Conservation (phyloP, 1,139 yeast genomes). For the Meyerozyma athensensis region DNA sequence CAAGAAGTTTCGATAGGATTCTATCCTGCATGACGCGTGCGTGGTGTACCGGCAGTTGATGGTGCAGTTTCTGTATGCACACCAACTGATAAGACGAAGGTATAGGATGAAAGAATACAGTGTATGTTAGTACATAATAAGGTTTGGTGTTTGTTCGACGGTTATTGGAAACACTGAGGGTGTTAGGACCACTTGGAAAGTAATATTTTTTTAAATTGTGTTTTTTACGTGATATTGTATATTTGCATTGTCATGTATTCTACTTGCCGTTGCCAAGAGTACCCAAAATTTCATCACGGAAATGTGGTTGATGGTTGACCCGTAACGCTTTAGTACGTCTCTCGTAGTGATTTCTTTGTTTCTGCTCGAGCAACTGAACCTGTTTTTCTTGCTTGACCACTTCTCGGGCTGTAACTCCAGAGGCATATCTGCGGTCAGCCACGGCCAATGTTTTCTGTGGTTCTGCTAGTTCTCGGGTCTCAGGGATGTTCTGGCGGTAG, state of each 20-base stretch:
- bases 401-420: slow-evolving; percentile 30
- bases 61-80: no score
- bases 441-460: slow-evolving; percentile 33
- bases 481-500: slow-evolving; percentile 34
- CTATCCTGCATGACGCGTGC: slow-evolving; percentile 7
- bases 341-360: slow-evolving; percentile 20
- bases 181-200: no score
- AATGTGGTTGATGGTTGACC: slow-evolving; percentile 35
- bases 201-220: not conserved
- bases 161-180: no score
- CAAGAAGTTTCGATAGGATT: slow-evolving; percentile 11
- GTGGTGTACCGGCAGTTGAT: no score
- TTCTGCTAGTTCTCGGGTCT: slow-evolving; percentile 23
- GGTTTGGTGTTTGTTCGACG: no score
- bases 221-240: not conserved
- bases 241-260: slow-evolving; percentile 3
- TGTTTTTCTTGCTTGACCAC: slow-evolving; percentile 34
- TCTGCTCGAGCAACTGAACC: slow-evolving; percentile 22
- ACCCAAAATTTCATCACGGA: slow-evolving; percentile 36
- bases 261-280: slow-evolving; percentile 6
- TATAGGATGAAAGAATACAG: no score
- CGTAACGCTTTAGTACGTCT: slow-evolving; percentile 25
- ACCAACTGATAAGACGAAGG: no score
- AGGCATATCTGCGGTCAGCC: slow-evolving; percentile 37
- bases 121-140: no score